Percentiles rank a stretch among this genome's conserved stretches.
Evolutionary conservation across 495 filamentous ascomycete species (phyloP).

Genomic region (Aspergillus indologenus): DNA sequence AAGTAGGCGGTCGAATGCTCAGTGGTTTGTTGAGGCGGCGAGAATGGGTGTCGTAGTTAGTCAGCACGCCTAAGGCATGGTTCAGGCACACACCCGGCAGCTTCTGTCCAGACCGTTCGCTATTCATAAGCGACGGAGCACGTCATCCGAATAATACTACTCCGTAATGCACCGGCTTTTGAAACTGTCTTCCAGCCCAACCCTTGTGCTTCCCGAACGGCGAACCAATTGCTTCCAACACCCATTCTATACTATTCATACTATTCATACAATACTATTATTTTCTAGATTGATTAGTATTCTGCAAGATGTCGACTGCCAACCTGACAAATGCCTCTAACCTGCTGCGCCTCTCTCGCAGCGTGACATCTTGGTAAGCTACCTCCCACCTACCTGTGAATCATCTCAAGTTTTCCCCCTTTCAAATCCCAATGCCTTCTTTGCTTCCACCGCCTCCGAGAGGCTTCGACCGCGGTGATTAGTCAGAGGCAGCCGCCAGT

Average conservation of each 20-base stretch:
- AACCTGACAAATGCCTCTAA: conserved; percentile 20
- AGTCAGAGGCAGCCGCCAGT: conserved; percentile 12
- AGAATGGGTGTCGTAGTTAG: not conserved
- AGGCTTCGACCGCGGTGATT: conserved; percentile 12
- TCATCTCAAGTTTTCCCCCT: conserved; percentile 3
- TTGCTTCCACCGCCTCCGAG: conserved; percentile 4
- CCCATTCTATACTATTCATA: conserved; percentile 12
- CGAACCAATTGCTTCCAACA: conserved; percentile 9
- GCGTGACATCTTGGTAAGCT: conserved; percentile 19
- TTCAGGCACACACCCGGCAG: conserved; percentile 10
- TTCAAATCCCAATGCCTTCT: too few relatives aligned
- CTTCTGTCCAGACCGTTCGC: conserved; percentile 21
- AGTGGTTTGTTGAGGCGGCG: too few relatives aligned
- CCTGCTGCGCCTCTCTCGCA: conserved; percentile 14
- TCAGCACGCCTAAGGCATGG: conserved; percentile 2
- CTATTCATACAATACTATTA: too few relatives aligned
- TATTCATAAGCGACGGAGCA: conserved; percentile 30
- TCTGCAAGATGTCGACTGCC: conserved; percentile 16
- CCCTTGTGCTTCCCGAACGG: conserved; percentile 3
- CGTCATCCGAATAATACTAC: conserved; percentile 16
- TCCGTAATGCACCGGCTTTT: not conserved
- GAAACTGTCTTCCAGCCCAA: not conserved
- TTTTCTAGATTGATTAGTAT: too few relatives aligned
- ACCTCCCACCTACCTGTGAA: not conserved
- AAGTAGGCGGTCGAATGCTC: too few relatives aligned